Evolutionary conservation across 371 early-diverging fungal species (phyloP), one percentile per base, ranked within the genome.

Genomic region (Spiromyces aspiralis): DNA sequence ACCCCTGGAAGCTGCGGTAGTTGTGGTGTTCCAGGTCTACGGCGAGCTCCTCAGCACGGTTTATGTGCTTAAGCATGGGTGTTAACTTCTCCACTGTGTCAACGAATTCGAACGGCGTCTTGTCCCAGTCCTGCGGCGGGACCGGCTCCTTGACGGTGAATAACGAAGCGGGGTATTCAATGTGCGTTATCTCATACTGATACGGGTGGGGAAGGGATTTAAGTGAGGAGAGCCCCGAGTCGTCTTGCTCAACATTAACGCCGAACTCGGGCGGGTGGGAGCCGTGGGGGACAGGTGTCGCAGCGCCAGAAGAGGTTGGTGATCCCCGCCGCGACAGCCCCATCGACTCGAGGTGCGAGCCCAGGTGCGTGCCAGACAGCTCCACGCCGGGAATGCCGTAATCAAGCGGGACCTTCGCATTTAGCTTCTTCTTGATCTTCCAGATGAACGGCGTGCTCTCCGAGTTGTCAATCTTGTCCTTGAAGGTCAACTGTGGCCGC

Each of bases 1-100:
- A 90, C 0, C 98, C 98, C 66, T 86, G 89, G 68, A 70, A 98
- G 22, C 90, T 81, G 19, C 96, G 80, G 60, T 89, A 93, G 60
- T 83, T 81, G 68, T 96, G 96, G 61, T 92, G 83, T 68, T 97
- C 98, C 58, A 93, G 66, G 80, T 98, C 98, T 1, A 98, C 75
- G 0, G 96, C 96, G 26, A 98, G 67, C 59, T 90, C 93, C 0
- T 63, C 55, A 2, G 62, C 76, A 2, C 51, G 57, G 16, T 76
- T 72, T 53, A 95, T 60, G 3, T 75, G 67, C 28, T 57, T 56
- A 59, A 83, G 66, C 77, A 92, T 74, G 0, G 54, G 59, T 28
- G 70, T 58, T 24, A 92, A 68, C 10, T 50, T 68, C 49, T 82
- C 83, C 45, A 73, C 79, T 1, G 79, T 86, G 42, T 85, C 83